Evolutionary conservation across 805 yeast genomes (phyloP).

Genomic region (Spathaspora arborariae): DNA sequence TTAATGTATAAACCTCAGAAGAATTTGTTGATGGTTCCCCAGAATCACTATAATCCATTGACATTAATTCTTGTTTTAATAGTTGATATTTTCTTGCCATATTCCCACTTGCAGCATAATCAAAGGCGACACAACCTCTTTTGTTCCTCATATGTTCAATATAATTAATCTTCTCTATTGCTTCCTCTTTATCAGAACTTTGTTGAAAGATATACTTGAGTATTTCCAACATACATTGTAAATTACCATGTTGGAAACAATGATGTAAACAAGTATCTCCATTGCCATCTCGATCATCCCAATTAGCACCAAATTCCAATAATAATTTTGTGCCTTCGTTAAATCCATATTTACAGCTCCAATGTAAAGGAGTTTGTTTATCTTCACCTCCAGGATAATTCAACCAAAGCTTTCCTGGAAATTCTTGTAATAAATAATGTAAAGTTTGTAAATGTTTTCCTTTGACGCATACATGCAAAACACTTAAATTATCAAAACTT

Average conservation of each 20-base stretch:
- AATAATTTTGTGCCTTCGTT: slow-evolving; percentile 35
- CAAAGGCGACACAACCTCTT: slow-evolving; percentile 31
- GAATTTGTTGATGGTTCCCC: slow-evolving; percentile 6
- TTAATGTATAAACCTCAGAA: slow-evolving; percentile 2
- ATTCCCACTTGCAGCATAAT: slow-evolving; percentile 28
- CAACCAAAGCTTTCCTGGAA: slow-evolving; percentile 36
- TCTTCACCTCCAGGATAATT: slow-evolving; percentile 29
- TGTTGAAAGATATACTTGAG: slow-evolving; percentile 12
- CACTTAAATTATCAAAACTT: slow-evolving; percentile 33
- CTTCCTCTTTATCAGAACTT: slow-evolving; percentile 11
- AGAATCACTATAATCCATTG: slow-evolving; percentile 9
- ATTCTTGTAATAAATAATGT: slow-evolving; percentile 41
- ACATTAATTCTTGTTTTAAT: slow-evolving; percentile 19
- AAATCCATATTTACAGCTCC: slow-evolving; percentile 31
- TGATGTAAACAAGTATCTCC: slow-evolving; percentile 39
- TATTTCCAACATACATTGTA: slow-evolving; percentile 28
- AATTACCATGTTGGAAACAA: slow-evolving; percentile 34
- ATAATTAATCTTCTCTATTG: slow-evolving; percentile 12
- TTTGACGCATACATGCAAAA: slow-evolving; percentile 32
- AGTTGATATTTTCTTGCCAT: slow-evolving; percentile 21
- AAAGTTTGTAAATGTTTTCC: slow-evolving; percentile 37
- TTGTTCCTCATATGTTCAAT: slow-evolving; percentile 22
- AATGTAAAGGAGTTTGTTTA: slow-evolving; percentile 36
- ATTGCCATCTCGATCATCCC: slow-evolving; percentile 22
- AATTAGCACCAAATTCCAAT: slow-evolving; percentile 40